A percentile compares a stretch with the other conserved stretches of the same genome.
These are phyloP conservation scores for Euphorbia tirucalli DNA, from an alignment of 345 rosid species.

Conservation along the genomic window DNA sequence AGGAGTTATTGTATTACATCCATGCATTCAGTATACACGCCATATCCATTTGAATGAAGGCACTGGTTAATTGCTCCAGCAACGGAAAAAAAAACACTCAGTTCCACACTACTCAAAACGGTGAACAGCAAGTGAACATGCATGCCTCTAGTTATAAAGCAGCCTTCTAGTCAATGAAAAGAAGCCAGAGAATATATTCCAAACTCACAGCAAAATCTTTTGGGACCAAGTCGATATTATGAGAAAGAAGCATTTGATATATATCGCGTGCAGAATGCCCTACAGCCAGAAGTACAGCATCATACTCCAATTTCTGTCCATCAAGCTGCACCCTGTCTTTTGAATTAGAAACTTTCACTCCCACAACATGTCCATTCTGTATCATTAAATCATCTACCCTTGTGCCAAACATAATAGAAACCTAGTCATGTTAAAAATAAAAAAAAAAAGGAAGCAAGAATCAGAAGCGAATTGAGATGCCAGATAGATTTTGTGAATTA, in stretches of 20 bases:
- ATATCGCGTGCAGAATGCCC: conserved; percentile 98
- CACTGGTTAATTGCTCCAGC: background rate
- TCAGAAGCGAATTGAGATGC: conserved; percentile 14
- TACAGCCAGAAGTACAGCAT: conserved; percentile 84
- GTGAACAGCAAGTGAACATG: background rate
- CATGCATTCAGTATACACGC: background rate
- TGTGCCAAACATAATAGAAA: conserved; percentile 69
- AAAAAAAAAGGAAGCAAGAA: too few species aligned
- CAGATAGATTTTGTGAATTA: background rate
- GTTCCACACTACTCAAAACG: background rate
- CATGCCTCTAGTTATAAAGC: background rate
- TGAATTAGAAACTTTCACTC: conserved; percentile 67
- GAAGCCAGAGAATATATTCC: background rate
- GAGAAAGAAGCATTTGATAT: conserved; percentile 90
- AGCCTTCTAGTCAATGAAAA: background rate
- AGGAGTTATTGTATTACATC: background rate
- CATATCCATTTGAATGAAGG: background rate
- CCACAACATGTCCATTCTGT: conserved; percentile 59
- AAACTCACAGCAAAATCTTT: conserved; percentile 89
- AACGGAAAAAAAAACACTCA: background rate
- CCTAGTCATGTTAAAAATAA: conserved; percentile 48
- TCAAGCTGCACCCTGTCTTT: conserved; percentile 33
- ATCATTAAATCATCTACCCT: conserved; percentile 81
- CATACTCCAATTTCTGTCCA: conserved; percentile 46
- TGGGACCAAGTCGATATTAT: conserved; percentile 63